A percentile compares a stretch with the other conserved stretches of the same genome.
phyloP scores from a whole-genome alignment of 1,284 basidiomycete genomes.

The Puccinia polysora region DNA sequence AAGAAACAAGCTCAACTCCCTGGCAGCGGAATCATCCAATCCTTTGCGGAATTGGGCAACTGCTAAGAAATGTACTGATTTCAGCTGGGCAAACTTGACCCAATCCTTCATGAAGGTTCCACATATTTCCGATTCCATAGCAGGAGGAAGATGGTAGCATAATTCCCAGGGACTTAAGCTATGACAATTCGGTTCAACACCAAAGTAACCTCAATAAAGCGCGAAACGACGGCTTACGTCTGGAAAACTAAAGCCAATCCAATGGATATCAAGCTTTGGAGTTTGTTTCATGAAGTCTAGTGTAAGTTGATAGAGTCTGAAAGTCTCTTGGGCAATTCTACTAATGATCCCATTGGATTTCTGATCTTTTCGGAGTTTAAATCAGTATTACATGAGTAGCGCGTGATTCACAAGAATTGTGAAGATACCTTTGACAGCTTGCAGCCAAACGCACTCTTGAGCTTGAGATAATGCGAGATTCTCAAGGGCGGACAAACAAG shows the following conservation, averaged over 20 bases:
- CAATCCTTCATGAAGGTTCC: conserved; percentile 63
- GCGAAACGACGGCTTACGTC: conserved; percentile 5
- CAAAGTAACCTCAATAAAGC: too few species aligned
- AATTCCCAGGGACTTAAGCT: too few species aligned
- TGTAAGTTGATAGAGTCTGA: conserved; percentile 13
- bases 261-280: conserved; percentile 6
- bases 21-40: conserved; percentile 80
- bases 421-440: conserved; percentile 66
- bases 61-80: conserved; percentile 78
- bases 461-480: conserved; percentile 85
- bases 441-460: conserved; percentile 95
- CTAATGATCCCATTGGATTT: conserved; percentile 32
- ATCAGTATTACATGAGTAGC: conserved; percentile 2
- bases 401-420: too few species aligned
- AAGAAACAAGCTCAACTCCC: conserved; percentile 54
- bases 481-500: conserved; percentile 61
- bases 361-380: conserved; percentile 20
- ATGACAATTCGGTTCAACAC: too few species aligned
- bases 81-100: conserved; percentile 75
- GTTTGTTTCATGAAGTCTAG: conserved; percentile 6
- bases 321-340: conserved; percentile 24
- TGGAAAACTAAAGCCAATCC: conserved; percentile 35
- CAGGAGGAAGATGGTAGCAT: not conserved
- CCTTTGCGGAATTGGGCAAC: conserved; percentile 85
- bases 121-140: not conserved